Base-by-base conservation (phyloP, 2,329 filamentous ascomycete genomes). In the Alternaria dauci region DNA sequence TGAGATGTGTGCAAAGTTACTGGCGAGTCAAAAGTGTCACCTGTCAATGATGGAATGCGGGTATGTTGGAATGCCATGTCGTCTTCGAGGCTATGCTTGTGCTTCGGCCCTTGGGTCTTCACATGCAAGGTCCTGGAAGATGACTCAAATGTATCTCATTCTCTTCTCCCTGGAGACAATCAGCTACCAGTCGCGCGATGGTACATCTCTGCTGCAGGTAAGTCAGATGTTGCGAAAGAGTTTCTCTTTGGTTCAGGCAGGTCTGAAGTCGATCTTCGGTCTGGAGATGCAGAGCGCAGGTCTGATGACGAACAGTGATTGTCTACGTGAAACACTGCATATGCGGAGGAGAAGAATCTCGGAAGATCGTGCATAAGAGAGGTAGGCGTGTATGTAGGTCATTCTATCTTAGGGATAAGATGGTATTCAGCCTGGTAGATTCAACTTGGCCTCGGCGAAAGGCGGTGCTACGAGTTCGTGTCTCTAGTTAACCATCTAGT, bases 321-420 rank as follows among this genome's bases (percentile, higher is more conserved):
- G 23, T 30, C 42, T 48, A 52, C 47, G 26, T 43, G 47, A 60
- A 41, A 57, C 58, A 59, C 46, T 32, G 23, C 41, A 55, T 50
- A 52, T 57, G 47, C 47, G 41, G 28, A 41, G 20, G 36, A 52
- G 53, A 57, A 48, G 46, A 43, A 56, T 56, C 58, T 57, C 53
- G 53, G 58, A 34, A 60, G 32, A 30, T 60, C 34, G 32, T 57
- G 34, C 53, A 57, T 57, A 26, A 12, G 7, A 30, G 52, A n/a
- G 34, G 42, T 44, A 5, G 20, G 50, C 6, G 26, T 41, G 23
- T 52, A 52, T 51, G 53, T 52, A 28, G 43, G 41, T 43, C 46
- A 28, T 60, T 57, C 52, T 60, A 57, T 60, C 41, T 52, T 60
- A 32, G 34, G 47, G 23, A 20, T 30, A 50, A 23, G 30, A 38